Base-by-base conservation (phyloP, 1,139 yeast species). In the Hansenula sp. region DNA sequence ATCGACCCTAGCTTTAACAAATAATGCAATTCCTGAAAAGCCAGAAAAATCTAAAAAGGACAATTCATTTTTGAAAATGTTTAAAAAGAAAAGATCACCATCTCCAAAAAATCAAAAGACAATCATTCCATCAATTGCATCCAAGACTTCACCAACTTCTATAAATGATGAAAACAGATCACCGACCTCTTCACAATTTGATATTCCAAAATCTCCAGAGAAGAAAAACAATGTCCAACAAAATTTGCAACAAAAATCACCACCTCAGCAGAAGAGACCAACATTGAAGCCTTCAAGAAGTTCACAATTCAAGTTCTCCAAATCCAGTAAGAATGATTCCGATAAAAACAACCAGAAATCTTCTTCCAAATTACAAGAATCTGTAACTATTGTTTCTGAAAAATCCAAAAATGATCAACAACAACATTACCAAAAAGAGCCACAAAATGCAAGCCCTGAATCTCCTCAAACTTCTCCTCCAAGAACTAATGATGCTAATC, bases 21-120 rank as follows among this genome's bases (percentile, higher is more conserved):
- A 18, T 15, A 21, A 21, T 12, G 10, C 36, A 11, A 21, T 21
- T 6, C 11, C 36, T 17, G 43, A 45, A 18, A 10, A 18, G 5
- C 41, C 45, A 12, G 41, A 46, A 16, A 43, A 43, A 5, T 9
- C 28, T 13, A 50, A 49, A 21, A 47, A 46, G 40, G 52, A 51
- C 2, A 57, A 55, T 41, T 54, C 58, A 5, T 53, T 57, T 31
- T 34, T 57, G 19, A 57, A 52, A 36, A 42, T 55, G 47, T 57
- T 57, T 46, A 56, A 56, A 38, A 56, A 47, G 58, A 56, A 53
- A 33, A 47, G 57, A 25, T 49, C 58, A 5, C 33, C 41, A 18
- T 41, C 49, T n/a, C 47, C 47, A 18, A 47, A 41, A 21, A 13
- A 9, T 43, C 52, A 30, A 49, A 48, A 42, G 27, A 35, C 27